Evolutionary conservation across 768 basidiomycete genomes (phyloP), one percentile per base, ranked within the genome.

Genomic region (Tulasnella sp.): DNA sequence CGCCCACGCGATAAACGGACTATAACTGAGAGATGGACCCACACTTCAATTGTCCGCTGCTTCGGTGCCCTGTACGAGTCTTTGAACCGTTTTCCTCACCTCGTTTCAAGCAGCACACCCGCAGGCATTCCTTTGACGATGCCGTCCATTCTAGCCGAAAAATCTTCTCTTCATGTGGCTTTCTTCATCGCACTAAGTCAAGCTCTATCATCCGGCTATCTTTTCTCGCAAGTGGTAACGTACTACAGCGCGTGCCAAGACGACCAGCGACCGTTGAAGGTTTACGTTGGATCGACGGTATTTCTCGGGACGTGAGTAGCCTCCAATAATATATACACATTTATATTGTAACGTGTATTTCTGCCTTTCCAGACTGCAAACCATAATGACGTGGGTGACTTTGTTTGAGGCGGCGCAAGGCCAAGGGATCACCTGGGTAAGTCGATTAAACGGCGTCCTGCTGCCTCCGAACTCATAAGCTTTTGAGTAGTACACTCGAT

Each of bases 121-220:
- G 11, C 61, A 1, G 16, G 23, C 57, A 9, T 35, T 16, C 32
- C n/a, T 11, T 13, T 16, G 6, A 3, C 39, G 20, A 72, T 72
- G 71, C 71, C 71, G 11, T 40, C 71, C n/a, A 26, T 46, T 37
- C 71, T 72, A 6, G 39, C 29, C 9, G 71, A 46, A 32, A 32
- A 42, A 13, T 72, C 44, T 7, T 72, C 71, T 29, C 71, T 72
- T 40, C 29, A 46, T 9, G 29, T 20, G 11, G n/a, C 71, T 26
- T 40, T 72, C n/a, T 46, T 72, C 37, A 32, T 72, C 18, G 71
- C 71, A 2, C 37, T 72, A 23, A 72, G 71, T 32, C 71, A 72
- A n/a, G 44, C 71, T 6, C 26, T 72, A 26, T 42, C 37, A 20
- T 40, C 37, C 1, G 71, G 71, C 13, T 72, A 72, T 37, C 37